Conservation (phyloP, 495 filamentous ascomycete genomes). For the Astrocystis sublimbata region DNA sequence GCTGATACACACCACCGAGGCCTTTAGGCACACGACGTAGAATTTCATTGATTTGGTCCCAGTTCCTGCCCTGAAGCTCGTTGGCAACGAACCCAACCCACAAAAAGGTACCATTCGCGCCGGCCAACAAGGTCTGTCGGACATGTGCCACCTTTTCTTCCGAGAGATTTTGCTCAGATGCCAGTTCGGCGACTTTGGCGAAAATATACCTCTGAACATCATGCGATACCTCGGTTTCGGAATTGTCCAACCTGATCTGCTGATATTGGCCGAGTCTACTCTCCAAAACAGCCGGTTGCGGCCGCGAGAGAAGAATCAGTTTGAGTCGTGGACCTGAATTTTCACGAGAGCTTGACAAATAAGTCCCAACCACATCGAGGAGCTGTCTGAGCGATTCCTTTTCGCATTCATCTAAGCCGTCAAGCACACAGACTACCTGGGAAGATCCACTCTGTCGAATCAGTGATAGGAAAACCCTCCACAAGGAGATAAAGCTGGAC, state of each 20-base stretch:
- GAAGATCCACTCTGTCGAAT: slow-evolving; percentile 30
- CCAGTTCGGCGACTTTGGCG: slow-evolving; percentile 40
- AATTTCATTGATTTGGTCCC: slow-evolving; percentile 25
- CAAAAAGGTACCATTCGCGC: slow-evolving; percentile 48
- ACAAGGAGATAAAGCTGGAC: slow-evolving; percentile 37
- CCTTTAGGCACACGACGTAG: slow-evolving; percentile 32
- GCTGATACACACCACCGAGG: slow-evolving; percentile 35
- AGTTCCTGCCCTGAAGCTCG: slow-evolving; percentile 34
- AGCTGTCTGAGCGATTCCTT: slow-evolving; percentile 39
- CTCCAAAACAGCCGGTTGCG: slow-evolving; percentile 35
- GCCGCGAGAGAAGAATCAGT: slow-evolving; percentile 41
- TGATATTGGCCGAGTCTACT: slow-evolving; percentile 27
- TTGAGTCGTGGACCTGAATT: slow-evolving; percentile 29
- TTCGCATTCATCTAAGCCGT: slow-evolving; percentile 53
- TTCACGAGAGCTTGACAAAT: slow-evolving; percentile 25
- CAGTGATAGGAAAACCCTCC: slow-evolving; percentile 39
- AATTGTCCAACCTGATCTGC: slow-evolving; percentile 26
- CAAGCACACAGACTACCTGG: slow-evolving; percentile 42
- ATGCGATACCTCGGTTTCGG: slow-evolving; percentile 29
- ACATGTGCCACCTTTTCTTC: slow-evolving; percentile 27
- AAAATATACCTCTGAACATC: slow-evolving; percentile 42
- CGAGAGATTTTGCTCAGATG: slow-evolving; percentile 26
- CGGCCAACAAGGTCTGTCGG: slow-evolving; percentile 30
- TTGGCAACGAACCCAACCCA: slow-evolving; percentile 49
- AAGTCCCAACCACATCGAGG: slow-evolving; percentile 31